Conservation (phyloP, 768 basidiomycete species). For the Lactarius trivialis region DNA sequence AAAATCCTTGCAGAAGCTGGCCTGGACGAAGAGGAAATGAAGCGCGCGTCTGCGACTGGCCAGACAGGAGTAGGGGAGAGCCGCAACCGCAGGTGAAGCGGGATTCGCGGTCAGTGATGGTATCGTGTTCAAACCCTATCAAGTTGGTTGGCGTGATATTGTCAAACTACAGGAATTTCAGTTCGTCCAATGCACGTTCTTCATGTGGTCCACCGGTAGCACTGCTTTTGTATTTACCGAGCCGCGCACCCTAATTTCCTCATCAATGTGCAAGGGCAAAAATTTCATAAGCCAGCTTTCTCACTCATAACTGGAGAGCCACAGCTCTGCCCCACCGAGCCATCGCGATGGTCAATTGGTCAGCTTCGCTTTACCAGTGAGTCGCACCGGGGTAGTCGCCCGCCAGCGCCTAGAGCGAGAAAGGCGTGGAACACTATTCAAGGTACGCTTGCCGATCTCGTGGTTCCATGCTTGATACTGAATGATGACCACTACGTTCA, state of each 20-base stretch:
- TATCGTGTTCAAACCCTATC: not conserved
- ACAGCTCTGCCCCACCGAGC: not conserved
- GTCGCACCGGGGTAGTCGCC: not conserved
- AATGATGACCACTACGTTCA: too few species aligned
- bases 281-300: not conserved
- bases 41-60: constrained; percentile 41
- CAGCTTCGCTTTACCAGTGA: not conserved
- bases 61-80: constrained; percentile 38
- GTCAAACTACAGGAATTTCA: not conserved
- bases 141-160: not conserved
- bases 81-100: constrained; percentile 39
- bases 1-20: constrained; percentile 80
- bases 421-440: not conserved
- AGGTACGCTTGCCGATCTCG: not conserved
- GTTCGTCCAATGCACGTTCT: not conserved
- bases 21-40: constrained; percentile 77
- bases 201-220: not conserved
- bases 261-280: not conserved
- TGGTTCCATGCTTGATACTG: too few species aligned
- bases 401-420: not conserved
- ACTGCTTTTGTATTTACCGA: not conserved
- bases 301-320: not conserved
- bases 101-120: not conserved
- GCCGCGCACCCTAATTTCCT: not conserved
- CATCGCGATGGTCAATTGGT: not conserved